Evolutionary conservation across 1,284 basidiomycete genomes (phyloP).

Genomic region (Kalmanozyma brasiliensis): DNA sequence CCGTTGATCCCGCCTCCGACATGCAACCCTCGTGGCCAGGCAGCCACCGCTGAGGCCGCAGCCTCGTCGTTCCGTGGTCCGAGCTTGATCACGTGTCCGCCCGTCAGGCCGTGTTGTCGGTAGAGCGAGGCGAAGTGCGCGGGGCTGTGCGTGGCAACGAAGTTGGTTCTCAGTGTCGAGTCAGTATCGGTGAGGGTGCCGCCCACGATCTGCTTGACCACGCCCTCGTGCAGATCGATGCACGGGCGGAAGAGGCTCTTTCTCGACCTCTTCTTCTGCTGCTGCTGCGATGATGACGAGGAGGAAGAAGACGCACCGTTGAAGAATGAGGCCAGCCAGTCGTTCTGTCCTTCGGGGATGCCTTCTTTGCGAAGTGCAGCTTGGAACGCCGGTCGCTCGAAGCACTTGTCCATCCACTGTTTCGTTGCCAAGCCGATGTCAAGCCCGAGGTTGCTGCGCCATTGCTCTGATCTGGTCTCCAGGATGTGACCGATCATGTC

Average conservation of each 20-base stretch:
- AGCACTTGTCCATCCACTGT: constrained; percentile 31
- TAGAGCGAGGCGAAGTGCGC: constrained; percentile 86
- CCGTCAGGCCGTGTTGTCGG: constrained; percentile 75
- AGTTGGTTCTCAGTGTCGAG: constrained; percentile 82
- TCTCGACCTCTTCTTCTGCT: too few species aligned
- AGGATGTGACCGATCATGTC: constrained; percentile 28
- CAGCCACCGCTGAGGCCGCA: constrained; percentile 80
- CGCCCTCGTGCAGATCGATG: constrained; percentile 84
- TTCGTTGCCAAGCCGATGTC: constrained; percentile 12
- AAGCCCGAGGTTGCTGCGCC: constrained; percentile 24
- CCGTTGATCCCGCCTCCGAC: constrained; percentile 92
- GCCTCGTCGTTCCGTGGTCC: constrained; percentile 87
- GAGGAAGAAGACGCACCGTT: background rate
- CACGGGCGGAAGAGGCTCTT: constrained; percentile 82
- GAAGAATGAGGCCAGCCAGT: constrained; percentile 28
- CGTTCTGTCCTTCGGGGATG: constrained; percentile 8
- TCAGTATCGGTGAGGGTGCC: constrained; percentile 77
- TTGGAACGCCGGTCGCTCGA: constrained; percentile 14
- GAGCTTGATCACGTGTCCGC: constrained; percentile 96
- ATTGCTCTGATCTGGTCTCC: constrained; percentile 3
- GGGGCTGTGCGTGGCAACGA: constrained; percentile 85
- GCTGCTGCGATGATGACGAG: background rate
- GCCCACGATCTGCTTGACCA: constrained; percentile 97
- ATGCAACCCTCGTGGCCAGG: constrained; percentile 87
- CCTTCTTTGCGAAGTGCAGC: constrained; percentile 32